Evolutionary conservation across 306 rosid genomes (phyloP).

Genomic region (Cicer arietinum): DNA sequence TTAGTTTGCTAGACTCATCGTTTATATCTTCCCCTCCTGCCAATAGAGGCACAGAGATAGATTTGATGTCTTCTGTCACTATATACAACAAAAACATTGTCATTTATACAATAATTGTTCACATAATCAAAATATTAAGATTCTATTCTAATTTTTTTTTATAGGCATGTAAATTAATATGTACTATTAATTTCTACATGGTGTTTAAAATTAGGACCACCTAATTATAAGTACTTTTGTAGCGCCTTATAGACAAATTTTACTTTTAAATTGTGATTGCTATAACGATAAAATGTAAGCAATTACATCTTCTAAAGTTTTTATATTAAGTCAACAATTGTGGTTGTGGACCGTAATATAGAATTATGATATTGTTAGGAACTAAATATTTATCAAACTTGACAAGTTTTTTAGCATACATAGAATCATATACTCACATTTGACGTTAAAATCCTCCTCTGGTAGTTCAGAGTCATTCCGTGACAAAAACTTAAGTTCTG

Average conservation of each 20-base stretch:
- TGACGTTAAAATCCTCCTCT: conserved; percentile 14
- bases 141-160: too few species aligned
- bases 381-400: background rate
- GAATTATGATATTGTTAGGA: background rate
- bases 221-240: too few species aligned
- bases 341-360: too few species aligned
- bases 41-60: conserved; percentile 53
- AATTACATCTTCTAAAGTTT: too few species aligned
- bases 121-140: too few species aligned
- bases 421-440: conserved; percentile 44
- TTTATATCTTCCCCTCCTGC: conserved; percentile 56
- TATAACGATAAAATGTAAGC: too few species aligned
- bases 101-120: background rate
- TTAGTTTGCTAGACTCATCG: conserved; percentile 54
- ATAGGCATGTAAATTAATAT: too few species aligned
- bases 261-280: too few species aligned
- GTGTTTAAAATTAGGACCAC: too few species aligned
- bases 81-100: conserved; percentile 38
- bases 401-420: background rate
- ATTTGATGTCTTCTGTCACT: conserved; percentile 66
- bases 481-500: conserved; percentile 48
- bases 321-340: too few species aligned
- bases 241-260: too few species aligned
- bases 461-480: conserved; percentile 33
- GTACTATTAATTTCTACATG: too few species aligned